Base-by-base conservation (phyloP, 176 grass and related monocot species). In the Pontederia crassipes region DNA sequence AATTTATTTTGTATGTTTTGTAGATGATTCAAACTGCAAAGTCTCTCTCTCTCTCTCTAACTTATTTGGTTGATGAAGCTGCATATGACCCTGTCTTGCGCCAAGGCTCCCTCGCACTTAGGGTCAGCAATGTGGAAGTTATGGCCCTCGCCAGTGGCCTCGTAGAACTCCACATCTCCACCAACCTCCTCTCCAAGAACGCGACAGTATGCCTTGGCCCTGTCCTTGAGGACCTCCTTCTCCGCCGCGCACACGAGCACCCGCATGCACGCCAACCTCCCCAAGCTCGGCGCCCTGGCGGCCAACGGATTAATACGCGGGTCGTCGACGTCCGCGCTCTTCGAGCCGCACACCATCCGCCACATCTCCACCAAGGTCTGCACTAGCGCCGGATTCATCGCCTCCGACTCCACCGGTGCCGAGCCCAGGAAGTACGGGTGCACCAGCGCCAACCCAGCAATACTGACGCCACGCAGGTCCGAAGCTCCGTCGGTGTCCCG, bases 381-480 rank as follows among this genome's bases (percentile, higher is more conserved):
- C 32, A 68, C 68, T 48, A 4, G 9, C 47, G 5, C 62, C 17
- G 62, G 62, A 46, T 51, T 1, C 1, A 27, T 28, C 62, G 46
- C 62, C 62, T 17, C 62, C 18, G 46, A 49, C 17, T 24, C 46
- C 17, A 28, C 46, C 46, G 4, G 12, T 1, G 65, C 66, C 61
- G 62, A 26, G 2, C 79, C 87, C 15, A 82, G 54, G 64, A 97
- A 85, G 48, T 85, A 91, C 15, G 92, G 92, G 11, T 97, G 84
- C 51, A 91, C 71, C 46, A 91, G 46, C 17, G 82, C 50, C 45
- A 82, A 65, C 2, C 81, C 72, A 14, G 45, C 46, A 32, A 91
- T 63, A 55, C 59, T 66, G n/a, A 82, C 66, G 62, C 72, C 68
- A 57, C 71, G 57, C 12, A 49, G 65, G 27, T 75, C 63, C 54